Percentiles rank a stretch among this genome's conserved stretches.
Evolutionary conservation across 441 rosid genomes (phyloP).

Genomic region (Biscutella auriculata): DNA sequence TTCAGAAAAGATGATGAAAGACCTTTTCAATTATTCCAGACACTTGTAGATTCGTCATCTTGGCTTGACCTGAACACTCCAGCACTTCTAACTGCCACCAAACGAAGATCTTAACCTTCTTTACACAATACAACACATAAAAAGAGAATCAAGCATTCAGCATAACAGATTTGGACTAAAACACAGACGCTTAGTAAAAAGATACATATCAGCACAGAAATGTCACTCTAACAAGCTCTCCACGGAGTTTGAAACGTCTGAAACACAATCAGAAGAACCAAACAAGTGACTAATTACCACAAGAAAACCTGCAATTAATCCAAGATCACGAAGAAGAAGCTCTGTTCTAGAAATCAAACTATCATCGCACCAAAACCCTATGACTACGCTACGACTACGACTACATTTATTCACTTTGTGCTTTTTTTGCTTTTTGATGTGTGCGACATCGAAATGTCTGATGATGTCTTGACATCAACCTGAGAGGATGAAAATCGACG

Average conservation of each 20-base stretch:
- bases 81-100: slow-evolving; percentile 14
- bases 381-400: too few species aligned
- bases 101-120: neutral
- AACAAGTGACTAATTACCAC: neutral
- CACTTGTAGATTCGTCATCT: slow-evolving; percentile 77
- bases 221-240: neutral
- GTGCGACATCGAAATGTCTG: too few species aligned
- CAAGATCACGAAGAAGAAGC: slow-evolving; percentile 11
- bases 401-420: too few species aligned
- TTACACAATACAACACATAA: neutral
- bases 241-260: neutral
- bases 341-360: neutral
- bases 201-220: too few species aligned
- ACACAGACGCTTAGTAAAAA: neutral
- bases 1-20: too few species aligned
- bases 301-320: neutral
- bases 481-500: too few species aligned
- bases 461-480: too few species aligned
- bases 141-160: slow-evolving; percentile 4
- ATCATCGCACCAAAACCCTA: slow-evolving; percentile 13
- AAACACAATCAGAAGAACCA: neutral
- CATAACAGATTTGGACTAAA: too few species aligned
- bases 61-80: slow-evolving; percentile 16
- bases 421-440: too few species aligned
- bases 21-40: slow-evolving; percentile 90